Base-by-base conservation (phyloP, 1,139 yeast genomes). In the Diutina neorugosa region DNA sequence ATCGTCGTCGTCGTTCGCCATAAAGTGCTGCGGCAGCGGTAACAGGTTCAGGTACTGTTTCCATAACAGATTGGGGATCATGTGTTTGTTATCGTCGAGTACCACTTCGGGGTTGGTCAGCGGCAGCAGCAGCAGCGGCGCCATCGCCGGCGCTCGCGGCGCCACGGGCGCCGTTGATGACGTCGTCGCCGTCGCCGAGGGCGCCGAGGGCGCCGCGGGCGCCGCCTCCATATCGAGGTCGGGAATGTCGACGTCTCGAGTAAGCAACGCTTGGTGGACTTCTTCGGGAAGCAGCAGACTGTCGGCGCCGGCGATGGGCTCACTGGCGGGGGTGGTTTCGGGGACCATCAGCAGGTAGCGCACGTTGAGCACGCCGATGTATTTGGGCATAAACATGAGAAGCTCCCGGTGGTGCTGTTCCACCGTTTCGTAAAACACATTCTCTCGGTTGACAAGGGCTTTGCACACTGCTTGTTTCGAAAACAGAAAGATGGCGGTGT, bases 381-480 rank as follows among this genome's bases (percentile, higher is more conserved):
- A 94, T 59, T 81, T 80, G 1, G 98, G 98, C 95, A 93, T 86
- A 65, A 86, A 94, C 55, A 77, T 74, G 53, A 90, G 73, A 52
- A 94, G 71, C 54, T 85, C 91, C 20, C 86, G 84, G 65, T 89
- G 96, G 44, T 77, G 71, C 51, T 74, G 68, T 67, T 93, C 97
- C 51, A 93, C 84, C 4, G 85, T 81, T 65, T 94, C 98, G 66
- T 94, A 94, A 84, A 96, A 91, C 57, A 76, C 70, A 65, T 93
- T 88, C 63, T 94, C 99, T 57, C 96, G 74, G 61, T 89, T 89
- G 57, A 90, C 87, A 57, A 93, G 71, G 1, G 95, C 94, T 66
- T 94, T 94, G 67, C 98, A 93, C n/a, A 94, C 96, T 0, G 98
- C 98, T 55, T 88, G 75, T 60, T 84, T 86, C 7, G 96, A 86